Evolutionary conservation across 2,329 filamentous ascomycete genomes (phyloP).

Genomic region (Fusarium chaquense): DNA sequence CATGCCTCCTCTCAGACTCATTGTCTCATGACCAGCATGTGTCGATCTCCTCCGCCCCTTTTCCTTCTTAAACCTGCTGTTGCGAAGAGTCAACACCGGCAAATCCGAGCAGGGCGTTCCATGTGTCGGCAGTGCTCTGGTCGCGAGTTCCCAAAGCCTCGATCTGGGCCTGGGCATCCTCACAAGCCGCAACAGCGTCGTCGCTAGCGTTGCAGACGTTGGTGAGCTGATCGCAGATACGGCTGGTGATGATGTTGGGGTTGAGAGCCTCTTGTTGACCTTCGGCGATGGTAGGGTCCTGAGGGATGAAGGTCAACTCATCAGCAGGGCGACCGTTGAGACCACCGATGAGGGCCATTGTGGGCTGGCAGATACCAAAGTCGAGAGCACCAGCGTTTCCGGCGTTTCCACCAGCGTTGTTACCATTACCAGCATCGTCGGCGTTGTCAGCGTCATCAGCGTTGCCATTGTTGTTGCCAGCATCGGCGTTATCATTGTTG

Average conservation of each 20-base stretch:
- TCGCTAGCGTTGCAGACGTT: constrained; percentile 74
- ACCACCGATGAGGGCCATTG: constrained; percentile 70
- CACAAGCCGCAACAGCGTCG: constrained; percentile 67
- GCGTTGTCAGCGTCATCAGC: neutral
- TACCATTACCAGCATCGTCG: neutral
- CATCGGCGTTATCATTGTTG: neutral
- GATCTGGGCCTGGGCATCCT: constrained; percentile 65
- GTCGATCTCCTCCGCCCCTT: constrained; percentile 11
- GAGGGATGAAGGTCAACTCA: constrained; percentile 77
- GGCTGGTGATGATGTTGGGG: constrained; percentile 80
- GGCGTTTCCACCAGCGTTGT: constrained; percentile 7
- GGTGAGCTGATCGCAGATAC: constrained; percentile 75
- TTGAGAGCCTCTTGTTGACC: constrained; percentile 75
- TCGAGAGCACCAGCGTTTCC: constrained; percentile 53
- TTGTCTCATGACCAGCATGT: constrained; percentile 38
- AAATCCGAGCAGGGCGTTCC: constrained; percentile 58
- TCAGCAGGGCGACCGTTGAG: constrained; percentile 66
- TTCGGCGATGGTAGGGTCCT: constrained; percentile 70
- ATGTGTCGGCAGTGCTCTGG: constrained; percentile 61
- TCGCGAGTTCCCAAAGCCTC: constrained; percentile 62
- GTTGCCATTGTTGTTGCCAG: neutral
- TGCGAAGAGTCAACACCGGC: constrained; percentile 42
- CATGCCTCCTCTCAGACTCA: constrained; percentile 1
- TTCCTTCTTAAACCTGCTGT: constrained; percentile 34
- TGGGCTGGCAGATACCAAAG: constrained; percentile 67